A percentile compares a stretch with the other conserved stretches of the same genome.
Evolutionary conservation across 768 basidiomycete species (phyloP).

Genomic region (Mycena polygramma): DNA sequence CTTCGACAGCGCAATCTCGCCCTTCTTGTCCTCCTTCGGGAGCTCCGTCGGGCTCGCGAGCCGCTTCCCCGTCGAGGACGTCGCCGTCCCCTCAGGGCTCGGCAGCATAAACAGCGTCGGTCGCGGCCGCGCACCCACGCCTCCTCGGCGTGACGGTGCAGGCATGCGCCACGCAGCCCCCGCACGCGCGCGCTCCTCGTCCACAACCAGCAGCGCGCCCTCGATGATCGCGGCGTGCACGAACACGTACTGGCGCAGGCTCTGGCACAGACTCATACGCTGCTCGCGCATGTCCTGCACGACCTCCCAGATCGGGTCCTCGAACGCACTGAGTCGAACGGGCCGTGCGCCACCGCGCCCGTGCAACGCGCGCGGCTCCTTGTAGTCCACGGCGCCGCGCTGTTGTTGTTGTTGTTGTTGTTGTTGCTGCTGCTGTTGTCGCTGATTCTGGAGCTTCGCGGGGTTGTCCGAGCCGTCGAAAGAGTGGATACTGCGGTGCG

Average conservation of each 20-base stretch:
- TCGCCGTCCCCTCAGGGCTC: slow-evolving; percentile 37
- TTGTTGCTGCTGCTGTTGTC: slow-evolving; percentile 37
- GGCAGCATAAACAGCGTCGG: slow-evolving; percentile 33
- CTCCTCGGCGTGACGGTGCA: slow-evolving; percentile 6
- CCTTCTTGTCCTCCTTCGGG: slow-evolving; percentile 69
- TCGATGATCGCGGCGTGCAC: slow-evolving; percentile 90
- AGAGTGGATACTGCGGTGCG: slow-evolving; percentile 10
- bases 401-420: slow-evolving; percentile 43
- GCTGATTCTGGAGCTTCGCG: not conserved
- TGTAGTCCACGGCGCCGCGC: slow-evolving; percentile 61
- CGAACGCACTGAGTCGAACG: slow-evolving; percentile 69
- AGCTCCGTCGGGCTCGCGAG: slow-evolving; percentile 81
- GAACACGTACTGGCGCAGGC: slow-evolving; percentile 93
- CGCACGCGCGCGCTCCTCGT: slow-evolving; percentile 69
- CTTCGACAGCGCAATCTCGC: slow-evolving; percentile 69
- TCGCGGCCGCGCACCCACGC: slow-evolving; percentile 12
- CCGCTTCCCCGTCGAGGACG: slow-evolving; percentile 68
- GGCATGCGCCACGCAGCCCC: slow-evolving; percentile 33
- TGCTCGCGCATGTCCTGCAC: slow-evolving; percentile 96
- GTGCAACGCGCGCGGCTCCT: slow-evolving; percentile 73
- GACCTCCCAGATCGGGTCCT: slow-evolving; percentile 84
- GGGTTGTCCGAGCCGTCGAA: slow-evolving; percentile 4
- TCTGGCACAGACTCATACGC: slow-evolving; percentile 97
- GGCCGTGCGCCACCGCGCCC: slow-evolving; percentile 59
- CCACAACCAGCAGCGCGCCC: slow-evolving; percentile 81